phyloP scores from a whole-genome alignment of 306 rosid genomes.

The Erythrophleum fordii region DNA sequence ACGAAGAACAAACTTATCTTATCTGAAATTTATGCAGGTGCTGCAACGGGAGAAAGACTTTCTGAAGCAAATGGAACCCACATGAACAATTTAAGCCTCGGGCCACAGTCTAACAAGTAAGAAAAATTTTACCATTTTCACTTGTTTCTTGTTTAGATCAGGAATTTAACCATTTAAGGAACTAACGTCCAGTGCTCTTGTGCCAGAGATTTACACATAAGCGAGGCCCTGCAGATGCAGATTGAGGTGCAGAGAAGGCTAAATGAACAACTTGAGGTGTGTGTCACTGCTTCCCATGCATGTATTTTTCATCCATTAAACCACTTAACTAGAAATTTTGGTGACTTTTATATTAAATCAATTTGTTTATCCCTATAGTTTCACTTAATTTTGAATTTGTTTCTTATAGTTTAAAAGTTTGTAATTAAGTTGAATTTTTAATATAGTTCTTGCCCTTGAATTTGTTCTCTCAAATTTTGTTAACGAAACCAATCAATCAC shows the following conservation, averaged over 20 bases:
- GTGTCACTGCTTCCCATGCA: slow-evolving; percentile 22
- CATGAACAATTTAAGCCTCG: slow-evolving; percentile 57
- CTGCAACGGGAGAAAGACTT: slow-evolving; percentile 55
- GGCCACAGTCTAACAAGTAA: slow-evolving; percentile 72
- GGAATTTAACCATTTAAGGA: slow-evolving; percentile 10
- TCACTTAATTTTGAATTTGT: not conserved
- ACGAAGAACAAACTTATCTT: slow-evolving; percentile 34
- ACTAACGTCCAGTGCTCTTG: slow-evolving; percentile 25
- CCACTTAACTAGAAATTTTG: not conserved
- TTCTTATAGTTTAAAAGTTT: not conserved
- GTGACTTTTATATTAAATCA: not conserved
- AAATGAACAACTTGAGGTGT: slow-evolving; percentile 91
- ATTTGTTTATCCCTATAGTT: not conserved
- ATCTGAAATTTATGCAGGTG: slow-evolving; percentile 37
- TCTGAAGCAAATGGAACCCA: slow-evolving; percentile 63
- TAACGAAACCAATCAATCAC: no score
- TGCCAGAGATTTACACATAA: slow-evolving; percentile 69
- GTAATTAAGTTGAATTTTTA: no score
- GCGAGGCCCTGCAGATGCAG: slow-evolving; percentile 87
- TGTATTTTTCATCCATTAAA: not conserved
- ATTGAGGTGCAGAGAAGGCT: slow-evolving; percentile 91
- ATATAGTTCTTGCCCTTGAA: no score
- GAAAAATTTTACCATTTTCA: not conserved
- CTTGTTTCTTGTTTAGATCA: not conserved
- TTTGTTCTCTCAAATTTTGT: no score